Evolutionary conservation across 345 rosid species (phyloP), one percentile per base, ranked within the genome.

Genomic region (Cardamine occulta): DNA sequence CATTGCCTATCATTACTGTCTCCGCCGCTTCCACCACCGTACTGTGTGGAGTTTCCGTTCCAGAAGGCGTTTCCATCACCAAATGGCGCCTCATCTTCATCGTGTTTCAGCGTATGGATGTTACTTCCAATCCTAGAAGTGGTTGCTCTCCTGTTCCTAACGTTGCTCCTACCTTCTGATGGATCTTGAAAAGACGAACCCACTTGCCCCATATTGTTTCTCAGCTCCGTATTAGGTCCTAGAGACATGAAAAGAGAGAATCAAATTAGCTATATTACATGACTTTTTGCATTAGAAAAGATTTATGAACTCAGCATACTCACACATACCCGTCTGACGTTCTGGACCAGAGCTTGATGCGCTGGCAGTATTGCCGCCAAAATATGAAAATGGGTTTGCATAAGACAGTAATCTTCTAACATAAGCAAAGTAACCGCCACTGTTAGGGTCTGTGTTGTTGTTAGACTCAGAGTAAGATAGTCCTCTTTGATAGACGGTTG

Each of bases 11-110:
- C 77, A 59, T 66, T 65, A 64, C 45, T 8, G 61, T 77, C 80
- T 74, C 78, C 85, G 52, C 85, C 82, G 14, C 37, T 78, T 47
- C 79, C 76, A 53, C 82, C 82, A 2, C 97, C 97, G 44, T 86
- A 93, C 73, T 93, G 86, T 12, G 98, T 91, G 3, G 97, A 91
- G 68, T 93, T 93, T 74, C 97, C 98, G 47, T 93, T 93, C 98
- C 98, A 89, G 73, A 85, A 93, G 26, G 92, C 29, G 63, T 93
- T 93, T 72, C 89, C 85, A 39, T 75, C 96, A 18, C 55, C 77
- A 73, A 87, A 88, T n/a, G 71, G 82, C 23, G 61, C 39, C 56
- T 89, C 97, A 66, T 93, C 78, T 58, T 87, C 96, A 28, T 90
- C 88, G 2, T 55, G 97, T 66, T 77, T 94, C 70, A 93, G 82